Percentiles rank a stretch among this genome's conserved stretches.
Evolutionary conservation across 1,284 basidiomycete species (phyloP).

Genomic region (Apiotrichum mycotoxinovorans): DNA sequence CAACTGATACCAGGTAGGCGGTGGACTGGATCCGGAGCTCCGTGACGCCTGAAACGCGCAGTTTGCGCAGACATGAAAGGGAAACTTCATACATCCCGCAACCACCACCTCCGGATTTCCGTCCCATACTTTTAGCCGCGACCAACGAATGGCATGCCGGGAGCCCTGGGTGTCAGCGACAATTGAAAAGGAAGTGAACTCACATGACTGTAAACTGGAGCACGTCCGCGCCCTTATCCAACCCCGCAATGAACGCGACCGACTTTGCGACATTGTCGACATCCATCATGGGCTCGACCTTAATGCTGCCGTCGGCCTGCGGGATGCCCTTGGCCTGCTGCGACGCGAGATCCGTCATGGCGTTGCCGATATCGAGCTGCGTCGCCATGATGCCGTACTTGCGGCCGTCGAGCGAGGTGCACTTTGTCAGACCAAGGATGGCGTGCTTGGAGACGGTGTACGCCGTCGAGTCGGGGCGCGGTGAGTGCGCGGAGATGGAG

Average conservation of each 20-base stretch:
- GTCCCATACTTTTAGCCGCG: constrained; percentile 11
- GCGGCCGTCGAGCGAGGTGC: constrained; percentile 70
- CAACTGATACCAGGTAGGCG: too few relatives aligned
- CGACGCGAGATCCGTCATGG: constrained; percentile 59
- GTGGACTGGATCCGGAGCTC: too few relatives aligned
- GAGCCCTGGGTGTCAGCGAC: constrained; percentile 13
- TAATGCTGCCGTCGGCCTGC: constrained; percentile 64
- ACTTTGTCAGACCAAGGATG: constrained; percentile 68
- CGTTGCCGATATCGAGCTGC: constrained; percentile 78
- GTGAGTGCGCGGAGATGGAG: constrained; percentile 68
- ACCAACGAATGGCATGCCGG: constrained; percentile 22
- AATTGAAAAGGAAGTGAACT: constrained; percentile 48
- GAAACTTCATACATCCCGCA: not conserved
- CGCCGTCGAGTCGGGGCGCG: constrained; percentile 60
- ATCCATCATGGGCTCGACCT: constrained; percentile 56
- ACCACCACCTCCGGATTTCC: too few relatives aligned
- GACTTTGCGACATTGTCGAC: constrained; percentile 64
- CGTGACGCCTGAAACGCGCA: not conserved
- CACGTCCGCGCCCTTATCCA: constrained; percentile 67
- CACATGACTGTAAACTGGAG: constrained; percentile 61
- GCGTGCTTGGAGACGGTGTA: constrained; percentile 78
- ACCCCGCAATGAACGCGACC: constrained; percentile 64
- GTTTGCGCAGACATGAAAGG: not conserved
- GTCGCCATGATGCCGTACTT: constrained; percentile 68
- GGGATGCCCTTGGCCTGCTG: constrained; percentile 55